Percentiles rank a stretch among this genome's conserved stretches.
These are phyloP conservation scores for Chenopodium suecicum DNA, from an alignment of 148 eudicot genomes.

Conservation along the genomic window DNA sequence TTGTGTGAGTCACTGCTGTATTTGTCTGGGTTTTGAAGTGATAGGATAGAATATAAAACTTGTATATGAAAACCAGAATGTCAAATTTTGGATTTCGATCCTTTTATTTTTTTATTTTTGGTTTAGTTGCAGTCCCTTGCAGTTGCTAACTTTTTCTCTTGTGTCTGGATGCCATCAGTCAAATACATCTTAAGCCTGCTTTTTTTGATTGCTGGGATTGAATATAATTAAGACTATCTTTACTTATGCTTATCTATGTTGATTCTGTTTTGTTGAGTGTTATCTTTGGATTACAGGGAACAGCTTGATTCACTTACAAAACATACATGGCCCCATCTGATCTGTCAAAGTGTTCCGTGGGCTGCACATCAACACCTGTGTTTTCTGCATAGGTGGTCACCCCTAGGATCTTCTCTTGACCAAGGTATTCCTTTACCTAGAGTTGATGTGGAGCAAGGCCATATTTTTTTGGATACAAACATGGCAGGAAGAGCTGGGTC, in stretches of 20 bases:
- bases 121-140: not conserved
- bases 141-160: constrained; percentile 11
- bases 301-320: constrained; percentile 69
- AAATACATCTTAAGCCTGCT: constrained; percentile 15
- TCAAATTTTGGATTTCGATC: constrained; percentile 23
- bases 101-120: not conserved
- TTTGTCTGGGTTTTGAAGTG: constrained; percentile 34
- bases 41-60: constrained; percentile 26
- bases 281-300: constrained; percentile 71
- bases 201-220: not conserved
- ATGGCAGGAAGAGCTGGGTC: constrained; percentile 38
- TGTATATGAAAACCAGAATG: constrained; percentile 19
- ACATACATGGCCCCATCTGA: constrained; percentile 76
- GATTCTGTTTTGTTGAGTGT: constrained; percentile 25
- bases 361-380: constrained; percentile 61
- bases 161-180: constrained; percentile 8
- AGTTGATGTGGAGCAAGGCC: constrained; percentile 46
- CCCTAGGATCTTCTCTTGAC: constrained; percentile 36
- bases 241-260: constrained; percentile 18
- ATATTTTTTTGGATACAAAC: constrained; percentile 33
- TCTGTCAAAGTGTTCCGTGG: constrained; percentile 76
- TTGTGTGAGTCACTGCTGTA: constrained; percentile 79
- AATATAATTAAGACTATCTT: constrained; percentile 11
- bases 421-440: constrained; percentile 30
- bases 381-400: constrained; percentile 57